These are phyloP conservation scores for Plasmodium gonderi DNA, from an alignment of 169 alveolate genomes.

Conservation along the genomic window DNA sequence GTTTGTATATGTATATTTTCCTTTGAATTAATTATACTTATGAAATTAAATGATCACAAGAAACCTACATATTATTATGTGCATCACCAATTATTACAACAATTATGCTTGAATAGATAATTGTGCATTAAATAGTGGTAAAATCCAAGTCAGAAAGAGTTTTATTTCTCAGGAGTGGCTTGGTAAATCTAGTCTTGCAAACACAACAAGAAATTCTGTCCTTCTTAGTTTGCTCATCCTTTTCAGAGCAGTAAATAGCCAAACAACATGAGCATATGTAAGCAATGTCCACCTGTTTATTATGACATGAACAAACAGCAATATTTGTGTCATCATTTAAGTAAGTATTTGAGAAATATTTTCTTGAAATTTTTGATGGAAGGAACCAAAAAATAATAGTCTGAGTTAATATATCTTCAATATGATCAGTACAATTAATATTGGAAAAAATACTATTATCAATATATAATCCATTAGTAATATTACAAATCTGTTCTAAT, in stretches of 20 bases:
- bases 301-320: slow-evolving; percentile 90
- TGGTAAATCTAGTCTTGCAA: slow-evolving; percentile 75
- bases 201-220: slow-evolving; percentile 76
- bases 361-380: slow-evolving; percentile 83
- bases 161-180: slow-evolving; percentile 46
- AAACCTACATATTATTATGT: no score
- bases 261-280: slow-evolving; percentile 90
- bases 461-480: slow-evolving; percentile 59
- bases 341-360: slow-evolving; percentile 83
- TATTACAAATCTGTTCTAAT: slow-evolving; percentile 73
- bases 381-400: slow-evolving; percentile 83
- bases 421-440: slow-evolving; percentile 28
- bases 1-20: background rate
- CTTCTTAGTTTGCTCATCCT: slow-evolving; percentile 75
- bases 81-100: background rate
- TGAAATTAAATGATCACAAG: no score
- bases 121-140: background rate
- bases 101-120: background rate
- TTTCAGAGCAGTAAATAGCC: slow-evolving; percentile 82
- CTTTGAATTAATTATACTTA: background rate
- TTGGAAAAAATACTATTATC: slow-evolving; percentile 54
- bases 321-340: slow-evolving; percentile 85
- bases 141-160: slow-evolving; percentile 63
- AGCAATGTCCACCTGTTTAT: slow-evolving; percentile 87
- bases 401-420: slow-evolving; percentile 69